phyloP scores from a whole-genome alignment of 441 rosid species.

The Codiaeum variegatum region DNA sequence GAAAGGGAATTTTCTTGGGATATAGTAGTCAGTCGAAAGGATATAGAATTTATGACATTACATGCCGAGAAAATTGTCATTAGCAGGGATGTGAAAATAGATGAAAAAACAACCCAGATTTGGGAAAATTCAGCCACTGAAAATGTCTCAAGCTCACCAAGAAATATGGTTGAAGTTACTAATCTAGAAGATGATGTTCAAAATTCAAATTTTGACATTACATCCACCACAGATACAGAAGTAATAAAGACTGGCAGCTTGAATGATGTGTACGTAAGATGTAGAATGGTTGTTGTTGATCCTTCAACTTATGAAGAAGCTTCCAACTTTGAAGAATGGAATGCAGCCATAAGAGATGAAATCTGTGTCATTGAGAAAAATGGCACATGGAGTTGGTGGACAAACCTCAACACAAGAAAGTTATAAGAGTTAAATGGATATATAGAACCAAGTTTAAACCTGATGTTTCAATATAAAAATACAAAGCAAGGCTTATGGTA shows the following conservation, averaged over 20 bases:
- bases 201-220: background rate
- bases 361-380: background rate
- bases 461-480: background rate
- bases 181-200: background rate
- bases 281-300: background rate
- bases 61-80: background rate
- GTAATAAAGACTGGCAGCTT: background rate
- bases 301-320: background rate
- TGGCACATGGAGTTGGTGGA: background rate
- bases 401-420: background rate
- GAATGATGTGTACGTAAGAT: background rate
- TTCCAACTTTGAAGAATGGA: background rate
- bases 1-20: background rate
- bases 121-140: background rate
- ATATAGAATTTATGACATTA: too few species aligned
- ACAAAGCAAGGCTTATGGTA: background rate
- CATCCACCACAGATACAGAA: background rate
- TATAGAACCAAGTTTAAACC: background rate
- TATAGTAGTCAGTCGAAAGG: background rate
- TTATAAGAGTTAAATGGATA: background rate
- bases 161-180: too few species aligned
- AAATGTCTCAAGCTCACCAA: background rate
- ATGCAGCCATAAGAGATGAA: background rate
- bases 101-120: background rate
- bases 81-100: conserved; percentile 7